phyloP scores from a whole-genome alignment of 2,329 filamentous ascomycete species.

The Alternaria sp. region DNA sequence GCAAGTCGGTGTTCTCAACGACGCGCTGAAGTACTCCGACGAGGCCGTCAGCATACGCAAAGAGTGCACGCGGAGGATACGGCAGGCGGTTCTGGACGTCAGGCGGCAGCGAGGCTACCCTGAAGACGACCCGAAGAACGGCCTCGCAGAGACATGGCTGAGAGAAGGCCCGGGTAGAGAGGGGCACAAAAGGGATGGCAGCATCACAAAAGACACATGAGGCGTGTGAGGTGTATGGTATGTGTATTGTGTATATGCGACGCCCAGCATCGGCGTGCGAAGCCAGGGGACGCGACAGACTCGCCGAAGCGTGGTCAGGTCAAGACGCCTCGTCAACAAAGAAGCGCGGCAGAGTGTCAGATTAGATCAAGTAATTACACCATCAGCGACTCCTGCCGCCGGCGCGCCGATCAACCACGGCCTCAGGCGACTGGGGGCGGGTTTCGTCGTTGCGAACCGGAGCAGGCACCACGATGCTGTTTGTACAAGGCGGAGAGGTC shows the following conservation, averaged over 20 bases:
- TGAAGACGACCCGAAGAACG: constrained; percentile 79
- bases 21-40: constrained; percentile 69
- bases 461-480: constrained; percentile 18
- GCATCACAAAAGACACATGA: constrained; percentile 64
- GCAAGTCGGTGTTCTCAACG: constrained; percentile 66
- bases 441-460: constrained; percentile 27
- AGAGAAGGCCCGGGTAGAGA: constrained; percentile 61
- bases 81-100: constrained; percentile 81
- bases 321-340: constrained; percentile 10
- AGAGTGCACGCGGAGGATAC: constrained; percentile 79
- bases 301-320: background rate
- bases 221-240: background rate
- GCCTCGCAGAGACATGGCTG: constrained; percentile 81
- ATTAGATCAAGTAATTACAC: constrained; percentile 68
- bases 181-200: constrained; percentile 67
- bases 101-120: constrained; percentile 73
- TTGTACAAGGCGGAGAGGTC: constrained; percentile 21
- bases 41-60: constrained; percentile 80
- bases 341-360: constrained; percentile 52
- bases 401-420: constrained; percentile 34
- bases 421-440: constrained; percentile 19
- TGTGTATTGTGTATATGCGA: constrained; percentile 1
- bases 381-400: constrained; percentile 51
- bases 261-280: background rate
- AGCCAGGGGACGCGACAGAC: background rate